These are phyloP conservation scores for Hericium rajendrae DNA, from an alignment of 768 basidiomycete genomes.

Conservation along the genomic window DNA sequence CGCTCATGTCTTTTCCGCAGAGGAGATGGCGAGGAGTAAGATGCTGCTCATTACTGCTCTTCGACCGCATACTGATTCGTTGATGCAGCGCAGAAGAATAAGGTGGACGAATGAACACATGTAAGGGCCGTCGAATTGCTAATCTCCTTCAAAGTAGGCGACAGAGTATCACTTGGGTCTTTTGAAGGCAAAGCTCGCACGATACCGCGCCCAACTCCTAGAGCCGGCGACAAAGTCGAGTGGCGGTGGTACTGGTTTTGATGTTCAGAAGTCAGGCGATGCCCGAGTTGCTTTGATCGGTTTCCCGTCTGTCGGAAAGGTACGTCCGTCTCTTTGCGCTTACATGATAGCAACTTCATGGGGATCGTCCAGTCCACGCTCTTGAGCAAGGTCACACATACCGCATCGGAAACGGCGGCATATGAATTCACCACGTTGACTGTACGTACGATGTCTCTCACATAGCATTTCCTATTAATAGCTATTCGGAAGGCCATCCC, in stretches of 20 bases:
- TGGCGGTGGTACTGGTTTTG: constrained; percentile 75
- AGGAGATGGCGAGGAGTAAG: constrained; percentile 97
- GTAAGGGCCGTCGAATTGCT: neutral
- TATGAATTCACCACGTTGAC: constrained; percentile 95
- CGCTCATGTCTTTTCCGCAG: constrained; percentile 27
- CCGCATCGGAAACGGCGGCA: constrained; percentile 78
- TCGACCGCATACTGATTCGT: neutral
- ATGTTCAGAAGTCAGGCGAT: constrained; percentile 82
- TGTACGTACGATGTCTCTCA: constrained; percentile 27
- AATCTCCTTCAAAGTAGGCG: constrained; percentile 38
- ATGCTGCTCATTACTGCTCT: constrained; percentile 6
- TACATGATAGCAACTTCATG: constrained; percentile 1
- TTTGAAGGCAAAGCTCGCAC: constrained; percentile 88
- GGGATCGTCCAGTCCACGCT: constrained; percentile 63
- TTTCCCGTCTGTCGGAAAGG: constrained; percentile 93
- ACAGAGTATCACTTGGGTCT: constrained; percentile 93
- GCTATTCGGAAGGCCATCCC: constrained; percentile 66
- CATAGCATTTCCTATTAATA: neutral
- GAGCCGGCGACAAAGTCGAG: constrained; percentile 84
- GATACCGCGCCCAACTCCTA: constrained; percentile 89
- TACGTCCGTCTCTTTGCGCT: constrained; percentile 14
- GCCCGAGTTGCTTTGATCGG: constrained; percentile 89
- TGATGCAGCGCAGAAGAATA: constrained; percentile 83
- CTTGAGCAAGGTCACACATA: constrained; percentile 85
- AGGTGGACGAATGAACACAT: constrained; percentile 36